Evolutionary conservation across 2,329 filamentous ascomycete species (phyloP).

Genomic region (Helotiales sp.): DNA sequence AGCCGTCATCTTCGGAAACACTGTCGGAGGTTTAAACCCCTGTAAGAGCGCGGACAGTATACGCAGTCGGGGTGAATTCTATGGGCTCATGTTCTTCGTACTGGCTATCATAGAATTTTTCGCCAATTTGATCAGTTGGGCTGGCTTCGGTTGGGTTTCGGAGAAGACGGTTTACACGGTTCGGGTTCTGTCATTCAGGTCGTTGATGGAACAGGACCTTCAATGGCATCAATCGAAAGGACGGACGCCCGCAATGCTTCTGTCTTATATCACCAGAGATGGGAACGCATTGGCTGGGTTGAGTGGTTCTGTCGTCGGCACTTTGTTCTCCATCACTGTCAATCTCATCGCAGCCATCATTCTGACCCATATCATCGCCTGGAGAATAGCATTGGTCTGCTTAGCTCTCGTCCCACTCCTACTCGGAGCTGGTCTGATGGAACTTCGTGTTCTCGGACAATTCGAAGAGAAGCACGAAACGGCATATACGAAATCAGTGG

Average conservation of each 20-base stretch:
- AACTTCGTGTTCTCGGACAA: constrained; percentile 64
- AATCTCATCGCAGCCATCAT: constrained; percentile 72
- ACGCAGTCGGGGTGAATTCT: constrained; percentile 43
- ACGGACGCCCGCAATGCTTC: constrained; percentile 63
- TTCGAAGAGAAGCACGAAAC: constrained; percentile 68
- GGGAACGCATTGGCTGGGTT: constrained; percentile 69
- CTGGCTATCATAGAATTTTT: constrained; percentile 63
- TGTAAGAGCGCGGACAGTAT: constrained; percentile 43
- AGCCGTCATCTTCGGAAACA: constrained; percentile 60
- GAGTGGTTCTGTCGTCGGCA: constrained; percentile 72
- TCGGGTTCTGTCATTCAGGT: constrained; percentile 56
- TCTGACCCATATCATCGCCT: constrained; percentile 71
- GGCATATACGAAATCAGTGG: constrained; percentile 66
- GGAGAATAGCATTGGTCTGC: constrained; percentile 70
- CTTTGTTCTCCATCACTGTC: constrained; percentile 68
- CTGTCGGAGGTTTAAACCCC: constrained; percentile 56
- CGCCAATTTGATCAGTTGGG: constrained; percentile 64
- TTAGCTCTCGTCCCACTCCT: constrained; percentile 57
- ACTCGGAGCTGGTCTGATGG: constrained; percentile 58
- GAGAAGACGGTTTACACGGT: constrained; percentile 70
- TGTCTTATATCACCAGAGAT: constrained; percentile 73
- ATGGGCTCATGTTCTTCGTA: constrained; percentile 52
- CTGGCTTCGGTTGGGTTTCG: constrained; percentile 58
- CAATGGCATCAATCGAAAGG: constrained; percentile 74
- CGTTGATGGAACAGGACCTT: constrained; percentile 67